Conservation (phyloP, 2,329 filamentous ascomycete species). For the Arthrobotrys conoides region DNA sequence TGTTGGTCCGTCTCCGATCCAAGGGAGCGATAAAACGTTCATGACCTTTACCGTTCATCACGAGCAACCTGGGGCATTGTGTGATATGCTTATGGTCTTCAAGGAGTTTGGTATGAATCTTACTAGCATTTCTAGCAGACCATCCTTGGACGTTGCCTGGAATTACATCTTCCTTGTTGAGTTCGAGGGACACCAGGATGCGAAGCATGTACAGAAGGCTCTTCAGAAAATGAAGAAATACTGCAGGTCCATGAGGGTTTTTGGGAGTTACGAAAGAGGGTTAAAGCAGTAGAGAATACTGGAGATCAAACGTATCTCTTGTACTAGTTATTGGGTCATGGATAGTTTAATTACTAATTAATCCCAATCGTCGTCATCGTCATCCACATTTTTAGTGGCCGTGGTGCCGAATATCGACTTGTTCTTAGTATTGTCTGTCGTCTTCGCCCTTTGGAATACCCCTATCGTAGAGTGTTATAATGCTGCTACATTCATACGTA, state of each 20-base stretch:
- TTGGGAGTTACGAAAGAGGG: conserved; percentile 62
- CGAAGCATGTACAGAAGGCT: conserved; percentile 74
- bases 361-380: conserved; percentile 59
- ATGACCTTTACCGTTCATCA: conserved; percentile 91
- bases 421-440: conserved; percentile 48
- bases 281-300: conserved; percentile 9
- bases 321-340: background rate
- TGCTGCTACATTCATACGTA: too few species aligned
- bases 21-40: conserved; percentile 58
- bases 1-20: conserved; percentile 19
- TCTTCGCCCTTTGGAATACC: conserved; percentile 59
- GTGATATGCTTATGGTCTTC: conserved; percentile 84
- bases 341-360: conserved; percentile 7
- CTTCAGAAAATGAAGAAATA: conserved; percentile 72
- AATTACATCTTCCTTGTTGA: conserved; percentile 97
- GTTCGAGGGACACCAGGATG: conserved; percentile 78
- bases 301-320: background rate
- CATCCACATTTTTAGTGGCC: conserved; percentile 42
- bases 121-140: conserved; percentile 90
- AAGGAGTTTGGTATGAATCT: conserved; percentile 80
- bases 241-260: conserved; percentile 62
- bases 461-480: conserved; percentile 27
- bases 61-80: conserved; percentile 82
- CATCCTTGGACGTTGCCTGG: conserved; percentile 80
- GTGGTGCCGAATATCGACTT: conserved; percentile 57